Percentiles rank a stretch among this genome's conserved stretches.
phyloP scores from a whole-genome alignment of 306 rosid genomes.

The Cucurbita moschata region DNA sequence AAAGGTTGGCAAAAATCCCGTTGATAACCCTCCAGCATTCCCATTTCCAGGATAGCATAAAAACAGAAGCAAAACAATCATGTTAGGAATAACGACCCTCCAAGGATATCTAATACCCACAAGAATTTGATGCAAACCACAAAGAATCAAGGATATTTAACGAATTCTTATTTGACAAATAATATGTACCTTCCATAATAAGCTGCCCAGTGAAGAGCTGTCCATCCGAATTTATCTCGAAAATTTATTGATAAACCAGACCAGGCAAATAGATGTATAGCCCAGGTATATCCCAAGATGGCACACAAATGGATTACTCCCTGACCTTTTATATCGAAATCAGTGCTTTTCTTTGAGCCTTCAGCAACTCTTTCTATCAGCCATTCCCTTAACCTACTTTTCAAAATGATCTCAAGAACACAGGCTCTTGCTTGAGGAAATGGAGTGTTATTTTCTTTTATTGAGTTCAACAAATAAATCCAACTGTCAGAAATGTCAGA shows the following conservation, averaged over 20 bases:
- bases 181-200: conserved; percentile 54
- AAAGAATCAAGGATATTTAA: not conserved
- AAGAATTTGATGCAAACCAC: not conserved
- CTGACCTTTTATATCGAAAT: conserved; percentile 62
- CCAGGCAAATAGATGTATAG: conserved; percentile 51
- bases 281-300: conserved; percentile 79
- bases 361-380: conserved; percentile 58
- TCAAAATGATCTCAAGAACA: conserved; percentile 44
- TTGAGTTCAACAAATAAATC: conserved; percentile 38
- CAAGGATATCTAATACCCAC: not conserved
- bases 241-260: conserved; percentile 80
- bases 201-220: conserved; percentile 99
- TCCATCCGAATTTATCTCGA: conserved; percentile 92
- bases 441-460: conserved; percentile 29
- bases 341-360: conserved; percentile 44
- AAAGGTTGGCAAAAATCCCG: not conserved
- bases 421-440: conserved; percentile 55
- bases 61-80: not conserved
- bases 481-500: conserved; percentile 45
- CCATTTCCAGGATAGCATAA: not conserved
- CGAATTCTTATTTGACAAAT: not conserved
- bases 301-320: conserved; percentile 93
- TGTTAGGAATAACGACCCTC: no score
- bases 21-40: not conserved
- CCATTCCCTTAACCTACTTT: conserved; percentile 68